Percentiles rank a stretch among this genome's conserved stretches.
These are phyloP conservation scores for Penicillium vulpinum DNA, from an alignment of 2,329 filamentous ascomycete genomes.

Conservation along the genomic window DNA sequence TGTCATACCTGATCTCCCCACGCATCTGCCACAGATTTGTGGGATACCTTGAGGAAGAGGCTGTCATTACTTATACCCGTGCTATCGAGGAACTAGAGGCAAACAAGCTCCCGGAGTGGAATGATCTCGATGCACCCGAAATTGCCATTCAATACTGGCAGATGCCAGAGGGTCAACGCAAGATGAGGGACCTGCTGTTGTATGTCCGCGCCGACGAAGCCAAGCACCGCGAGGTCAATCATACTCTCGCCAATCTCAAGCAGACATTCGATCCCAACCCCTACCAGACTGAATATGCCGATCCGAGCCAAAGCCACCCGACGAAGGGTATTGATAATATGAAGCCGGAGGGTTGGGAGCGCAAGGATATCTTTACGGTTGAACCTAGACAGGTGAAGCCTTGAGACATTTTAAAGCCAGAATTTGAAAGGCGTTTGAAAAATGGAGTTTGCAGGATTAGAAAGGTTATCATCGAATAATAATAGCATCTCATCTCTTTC, in stretches of 20 bases:
- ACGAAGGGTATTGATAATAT: constrained; percentile 66
- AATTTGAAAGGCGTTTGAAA: neutral
- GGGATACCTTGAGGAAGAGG: constrained; percentile 95
- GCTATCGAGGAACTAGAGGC: constrained; percentile 83
- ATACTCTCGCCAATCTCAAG: constrained; percentile 85
- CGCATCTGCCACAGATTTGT: constrained; percentile 92
- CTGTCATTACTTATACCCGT: constrained; percentile 90
- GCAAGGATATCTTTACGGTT: constrained; percentile 68
- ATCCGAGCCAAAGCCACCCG: constrained; percentile 65
- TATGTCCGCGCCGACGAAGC: constrained; percentile 91
- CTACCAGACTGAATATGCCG: constrained; percentile 80
- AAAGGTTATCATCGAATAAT: neutral
- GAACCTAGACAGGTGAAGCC: neutral
- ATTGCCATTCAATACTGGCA: constrained; percentile 92
- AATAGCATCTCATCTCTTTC: constrained; percentile 10
- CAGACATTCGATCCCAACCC: constrained; percentile 88
- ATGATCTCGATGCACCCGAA: constrained; percentile 74
- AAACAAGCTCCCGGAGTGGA: constrained; percentile 82
- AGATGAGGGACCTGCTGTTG: constrained; percentile 81
- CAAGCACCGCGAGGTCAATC: constrained; percentile 91
- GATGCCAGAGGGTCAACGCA: constrained; percentile 79
- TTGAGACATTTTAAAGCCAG: no score
- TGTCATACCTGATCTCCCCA: constrained; percentile 83
- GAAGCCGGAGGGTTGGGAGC: constrained; percentile 75
- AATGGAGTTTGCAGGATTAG: neutral